A percentile compares a stretch with the other conserved stretches of the same genome.
Evolutionary conservation across 495 filamentous ascomycete genomes (phyloP).

Genomic region (Podospora appendiculata): DNA sequence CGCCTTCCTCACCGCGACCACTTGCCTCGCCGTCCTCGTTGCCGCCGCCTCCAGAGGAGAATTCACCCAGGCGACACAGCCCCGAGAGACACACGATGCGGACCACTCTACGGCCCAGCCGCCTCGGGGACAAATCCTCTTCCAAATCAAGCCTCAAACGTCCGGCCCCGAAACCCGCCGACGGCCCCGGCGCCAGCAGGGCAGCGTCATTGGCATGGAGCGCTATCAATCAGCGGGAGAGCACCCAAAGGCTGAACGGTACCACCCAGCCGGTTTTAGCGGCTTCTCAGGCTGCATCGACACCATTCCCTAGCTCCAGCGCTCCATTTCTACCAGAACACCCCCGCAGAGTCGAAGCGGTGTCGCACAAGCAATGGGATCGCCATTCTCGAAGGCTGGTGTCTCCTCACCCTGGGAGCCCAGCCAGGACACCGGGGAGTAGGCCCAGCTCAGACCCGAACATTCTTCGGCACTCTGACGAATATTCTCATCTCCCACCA

Average conservation of each 20-base stretch:
- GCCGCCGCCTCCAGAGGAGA: conserved; percentile 22
- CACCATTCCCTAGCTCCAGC: conserved; percentile 10
- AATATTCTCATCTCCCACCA: conserved; percentile 17
- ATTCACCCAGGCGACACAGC: conserved; percentile 59
- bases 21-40: conserved; percentile 13
- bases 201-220: conserved; percentile 86
- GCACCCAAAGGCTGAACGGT: not conserved
- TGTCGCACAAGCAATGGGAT: conserved; percentile 30
- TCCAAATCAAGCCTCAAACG: conserved; percentile 42
- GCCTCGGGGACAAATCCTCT: conserved; percentile 50
- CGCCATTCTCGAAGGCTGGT: conserved; percentile 37
- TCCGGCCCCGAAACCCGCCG: conserved; percentile 18
- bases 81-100: conserved; percentile 81
- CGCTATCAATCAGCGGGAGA: conserved; percentile 22
- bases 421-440: conserved; percentile 10
- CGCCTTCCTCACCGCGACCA: conserved; percentile 25
- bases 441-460: conserved; percentile 15
- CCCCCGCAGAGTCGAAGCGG: conserved; percentile 18
- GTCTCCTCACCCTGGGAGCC: conserved; percentile 15
- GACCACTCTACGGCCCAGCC: conserved; percentile 65
- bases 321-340: conserved; percentile 13
- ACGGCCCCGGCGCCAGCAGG: conserved; percentile 59
- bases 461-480: conserved; percentile 13
- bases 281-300: not conserved
- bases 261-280: not conserved